Evolutionary conservation across 2,329 filamentous ascomycete genomes (phyloP), one percentile per base, ranked within the genome.

Genomic region (Furcasterigmium furcatum): DNA sequence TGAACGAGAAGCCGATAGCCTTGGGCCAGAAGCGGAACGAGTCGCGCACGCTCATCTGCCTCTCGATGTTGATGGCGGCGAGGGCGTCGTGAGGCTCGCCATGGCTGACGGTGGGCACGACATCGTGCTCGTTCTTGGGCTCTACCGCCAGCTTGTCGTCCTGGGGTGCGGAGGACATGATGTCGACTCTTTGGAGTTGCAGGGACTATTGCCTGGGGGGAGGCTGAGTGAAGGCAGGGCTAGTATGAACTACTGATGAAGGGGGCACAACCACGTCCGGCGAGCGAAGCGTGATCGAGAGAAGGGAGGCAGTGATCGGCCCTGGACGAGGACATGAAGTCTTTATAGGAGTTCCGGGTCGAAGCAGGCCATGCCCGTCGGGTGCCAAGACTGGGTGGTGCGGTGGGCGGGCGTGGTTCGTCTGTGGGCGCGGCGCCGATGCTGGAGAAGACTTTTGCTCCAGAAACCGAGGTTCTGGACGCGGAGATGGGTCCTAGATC

Each of bases 21-120:
- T 52, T 54, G 38, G 50, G 51, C 52, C 52, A 54, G 46, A 55
- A 52, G 6, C 52, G 47, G 21, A 55, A 43, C 16, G 51, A 52
- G 38, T 55, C 51, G 16, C 49, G 38, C 29, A 55, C 42, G 41
- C 43, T 50, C 52, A 55, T 55, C 36, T 48, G 46, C 24, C 51
- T 52, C 52, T 57, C 52, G 32, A 45, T 51, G 32, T 51, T 40
- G 39, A 51, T 49, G 38, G 49, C 49, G 21, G 48, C 45, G 45
- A 41, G 42, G 36, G 47, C 32, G 20, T 42, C 25, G 40, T 32
- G 40, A 5, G 39, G 24, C 39, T 51, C 44, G 24, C 49, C 49
- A 16, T 43, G 45, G 40, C 49, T 51, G 38, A 45, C 43, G 39
- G 45, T 39, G 16, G 48, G 43, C 19, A 44, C 41, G 48, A 43